Evolutionary conservation across 306 rosid species (phyloP).

Genomic region (Vigna unguiculata): DNA sequence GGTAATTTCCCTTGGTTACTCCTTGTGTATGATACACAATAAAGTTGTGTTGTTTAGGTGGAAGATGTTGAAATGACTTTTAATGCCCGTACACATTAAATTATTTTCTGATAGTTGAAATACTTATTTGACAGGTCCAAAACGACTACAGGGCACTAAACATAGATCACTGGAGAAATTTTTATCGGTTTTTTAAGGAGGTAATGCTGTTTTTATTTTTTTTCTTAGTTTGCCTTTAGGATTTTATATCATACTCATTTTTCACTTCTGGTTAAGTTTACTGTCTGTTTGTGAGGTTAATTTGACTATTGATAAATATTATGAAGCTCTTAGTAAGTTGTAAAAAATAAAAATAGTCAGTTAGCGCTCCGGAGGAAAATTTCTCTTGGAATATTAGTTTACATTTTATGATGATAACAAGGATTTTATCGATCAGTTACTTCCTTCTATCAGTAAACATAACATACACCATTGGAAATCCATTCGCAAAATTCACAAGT

Average conservation of each 20-base stretch:
- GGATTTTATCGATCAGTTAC: background rate
- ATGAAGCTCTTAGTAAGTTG: background rate
- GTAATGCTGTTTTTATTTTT: conserved; percentile 44
- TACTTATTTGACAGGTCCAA: conserved; percentile 58
- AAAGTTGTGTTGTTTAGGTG: conserved; percentile 17
- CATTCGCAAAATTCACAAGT: background rate
- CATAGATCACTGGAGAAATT: conserved; percentile 71
- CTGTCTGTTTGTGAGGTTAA: conserved; percentile 30
- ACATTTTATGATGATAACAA: background rate
- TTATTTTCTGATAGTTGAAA: conserved; percentile 41
- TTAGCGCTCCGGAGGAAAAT: conserved; percentile 25
- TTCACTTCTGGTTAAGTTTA: conserved; percentile 22
- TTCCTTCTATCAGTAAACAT: conserved; percentile 5
- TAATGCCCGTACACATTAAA: background rate
- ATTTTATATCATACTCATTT: background rate
- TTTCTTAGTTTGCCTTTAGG: background rate
- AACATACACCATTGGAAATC: conserved; percentile 3
- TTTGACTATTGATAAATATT: conserved; percentile 17
- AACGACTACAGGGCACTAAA: conserved; percentile 62
- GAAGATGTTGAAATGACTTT: conserved; percentile 21
- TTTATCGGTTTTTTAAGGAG: conserved; percentile 67
- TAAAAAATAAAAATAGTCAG: background rate
- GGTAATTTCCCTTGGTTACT: conserved; percentile 16
- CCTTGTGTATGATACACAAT: conserved; percentile 9
- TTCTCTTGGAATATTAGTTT: conserved; percentile 21